Evolutionary conservation across 805 yeast genomes (phyloP), one percentile per base, ranked within the genome.

Genomic region (Sugiyamaella marilandica): DNA sequence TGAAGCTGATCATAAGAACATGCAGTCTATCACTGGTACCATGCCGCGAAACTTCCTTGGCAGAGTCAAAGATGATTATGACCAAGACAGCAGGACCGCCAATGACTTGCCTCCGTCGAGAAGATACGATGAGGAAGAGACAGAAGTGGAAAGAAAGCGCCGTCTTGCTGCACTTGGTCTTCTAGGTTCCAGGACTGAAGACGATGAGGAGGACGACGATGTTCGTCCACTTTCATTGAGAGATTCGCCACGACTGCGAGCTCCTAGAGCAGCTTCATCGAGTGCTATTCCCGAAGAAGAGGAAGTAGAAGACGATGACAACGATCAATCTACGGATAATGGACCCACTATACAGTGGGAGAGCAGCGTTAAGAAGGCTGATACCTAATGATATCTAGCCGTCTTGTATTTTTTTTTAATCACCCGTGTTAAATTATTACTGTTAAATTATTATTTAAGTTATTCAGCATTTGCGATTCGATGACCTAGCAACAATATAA

Each of bases 81-180:
- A 64, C 8, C 68, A 64, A 2, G 68, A 61, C 8, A 68, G 62
- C 11, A 73, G 62, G 10, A 64, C 59, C 2, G 36, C 41, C 1
- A 39, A 45, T 32, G 13, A 31, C n/a, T 10, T 18, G n/a, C 24
- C 16, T 10, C 37, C 35, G n/a, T 36, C 37, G 13, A 21, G 50
- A n/a, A 2, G 59, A 57, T 11, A 18, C 21, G 55, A 41, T 18
- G 57, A 45, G 7, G 69, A 67, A 2, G 91, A 85, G 64, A 83
- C 89, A 0, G 84, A 74, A n/a, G 80, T 82, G 21, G 91, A 85
- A 65, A 76, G 79, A 52, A 72, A 73, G 37, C 77, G 91, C 60
- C 74, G 91, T 54, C 66, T 85, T 39, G 71, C 75, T 5, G 75
- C 65, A 35, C 55, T 62, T 55, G 74, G 67, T 43, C 49, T 70